phyloP scores from a whole-genome alignment of 306 rosid species.

The Begonia masoniana region DNA sequence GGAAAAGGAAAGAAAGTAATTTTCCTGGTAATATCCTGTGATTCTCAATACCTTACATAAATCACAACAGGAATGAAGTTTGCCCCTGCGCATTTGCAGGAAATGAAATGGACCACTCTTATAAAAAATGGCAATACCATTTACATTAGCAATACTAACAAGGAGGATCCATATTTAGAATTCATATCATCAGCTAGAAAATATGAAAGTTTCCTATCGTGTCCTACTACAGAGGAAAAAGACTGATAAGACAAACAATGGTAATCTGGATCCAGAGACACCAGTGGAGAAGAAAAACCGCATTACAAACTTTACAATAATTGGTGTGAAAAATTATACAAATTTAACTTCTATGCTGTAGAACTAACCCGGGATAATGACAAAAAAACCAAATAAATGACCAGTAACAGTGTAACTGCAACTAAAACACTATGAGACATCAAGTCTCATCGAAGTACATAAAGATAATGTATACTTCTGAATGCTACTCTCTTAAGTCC shows the following conservation, averaged over 20 bases:
- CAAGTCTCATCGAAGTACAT: constrained; percentile 41
- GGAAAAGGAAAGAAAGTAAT: constrained; percentile 27
- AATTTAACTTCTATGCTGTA: constrained; percentile 26
- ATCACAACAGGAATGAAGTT: constrained; percentile 73
- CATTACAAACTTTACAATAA: constrained; percentile 27
- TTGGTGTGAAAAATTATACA: constrained; percentile 30
- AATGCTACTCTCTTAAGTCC: constrained; percentile 25
- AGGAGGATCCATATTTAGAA: constrained; percentile 21
- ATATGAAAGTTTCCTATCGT: constrained; percentile 19
- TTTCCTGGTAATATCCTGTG: constrained; percentile 67
- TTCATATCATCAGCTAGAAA: constrained; percentile 16
- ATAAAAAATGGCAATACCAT: constrained; percentile 33
- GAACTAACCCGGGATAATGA: constrained; percentile 23
- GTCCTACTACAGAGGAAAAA: constrained; percentile 1
- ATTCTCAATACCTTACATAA: constrained; percentile 64
- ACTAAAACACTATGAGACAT: constrained; percentile 20
- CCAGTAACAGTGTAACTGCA: constrained; percentile 25
- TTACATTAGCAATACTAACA: constrained; percentile 19
- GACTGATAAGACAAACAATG: constrained; percentile 22
- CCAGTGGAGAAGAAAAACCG: constrained; percentile 27
- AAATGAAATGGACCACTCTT: constrained; percentile 40
- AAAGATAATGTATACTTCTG: constrained; percentile 33
- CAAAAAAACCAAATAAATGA: constrained; percentile 25
- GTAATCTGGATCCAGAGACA: constrained; percentile 11
- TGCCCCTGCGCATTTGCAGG: constrained; percentile 57